A percentile compares a stretch with the other conserved stretches of the same genome.
Evolutionary conservation across 768 basidiomycete species (phyloP).

Genomic region (Rubroboletus pulcherrimus): DNA sequence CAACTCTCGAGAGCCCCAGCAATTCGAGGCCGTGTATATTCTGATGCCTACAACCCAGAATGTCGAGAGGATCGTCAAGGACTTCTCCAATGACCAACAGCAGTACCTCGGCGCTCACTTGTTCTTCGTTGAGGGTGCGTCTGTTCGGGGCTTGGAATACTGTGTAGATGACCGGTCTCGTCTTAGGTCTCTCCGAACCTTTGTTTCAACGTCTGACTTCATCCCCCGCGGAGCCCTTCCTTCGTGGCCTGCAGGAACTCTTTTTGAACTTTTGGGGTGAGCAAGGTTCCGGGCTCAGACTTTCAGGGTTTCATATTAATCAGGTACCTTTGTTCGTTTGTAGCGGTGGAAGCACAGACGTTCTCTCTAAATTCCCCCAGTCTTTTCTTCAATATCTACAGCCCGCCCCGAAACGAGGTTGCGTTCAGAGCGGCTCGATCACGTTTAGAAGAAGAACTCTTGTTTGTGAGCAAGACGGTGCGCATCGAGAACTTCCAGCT

Average conservation of each 20-base stretch:
- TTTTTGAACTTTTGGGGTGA: constrained; percentile 92
- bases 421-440: constrained; percentile 63
- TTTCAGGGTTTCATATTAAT: constrained; percentile 8
- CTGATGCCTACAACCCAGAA: constrained; percentile 95
- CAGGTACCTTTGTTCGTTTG: not conserved
- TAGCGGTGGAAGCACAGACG: constrained; percentile 82
- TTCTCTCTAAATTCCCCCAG: constrained; percentile 79
- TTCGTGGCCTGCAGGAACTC: constrained; percentile 79
- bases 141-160: not conserved
- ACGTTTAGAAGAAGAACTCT: constrained; percentile 84
- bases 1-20: constrained; percentile 76
- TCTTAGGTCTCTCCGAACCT: constrained; percentile 67
- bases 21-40: constrained; percentile 90
- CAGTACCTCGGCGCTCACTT: constrained; percentile 83
- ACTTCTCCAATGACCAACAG: constrained; percentile 64
- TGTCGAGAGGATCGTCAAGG: constrained; percentile 83
- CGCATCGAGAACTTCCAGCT: not conserved
- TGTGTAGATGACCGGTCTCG: not conserved
- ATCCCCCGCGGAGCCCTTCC: constrained; percentile 71
- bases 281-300: constrained; percentile 25
- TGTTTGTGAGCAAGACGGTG: constrained; percentile 69
- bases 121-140: constrained; percentile 88
- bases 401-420: constrained; percentile 73
- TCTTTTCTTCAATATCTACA: constrained; percentile 86
- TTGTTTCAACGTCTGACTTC: constrained; percentile 73